phyloP scores from a whole-genome alignment of 2,329 filamentous ascomycete species.

The Fusarium guadeloupense region DNA sequence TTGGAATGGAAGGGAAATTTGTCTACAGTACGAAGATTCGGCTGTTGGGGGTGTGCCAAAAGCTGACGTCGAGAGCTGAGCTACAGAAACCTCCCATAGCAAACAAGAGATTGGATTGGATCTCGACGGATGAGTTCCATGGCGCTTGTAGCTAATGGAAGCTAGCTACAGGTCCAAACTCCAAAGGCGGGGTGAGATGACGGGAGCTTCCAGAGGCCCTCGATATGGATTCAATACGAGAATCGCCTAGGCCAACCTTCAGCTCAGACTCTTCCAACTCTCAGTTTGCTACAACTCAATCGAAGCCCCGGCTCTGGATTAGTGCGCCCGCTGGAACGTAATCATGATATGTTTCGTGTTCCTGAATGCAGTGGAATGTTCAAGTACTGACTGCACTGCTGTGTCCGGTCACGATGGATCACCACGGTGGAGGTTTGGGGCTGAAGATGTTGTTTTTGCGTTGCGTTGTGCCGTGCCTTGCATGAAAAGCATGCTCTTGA shows the following conservation, averaged over 20 bases:
- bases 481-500: neutral
- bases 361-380: slow-evolving; percentile 17
- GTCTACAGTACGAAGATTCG: neutral
- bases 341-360: neutral
- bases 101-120: no score
- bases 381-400: neutral
- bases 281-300: neutral
- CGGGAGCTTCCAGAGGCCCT: slow-evolving; percentile 9
- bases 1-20: slow-evolving; percentile 28
- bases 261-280: neutral
- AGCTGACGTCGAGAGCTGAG: slow-evolving; percentile 1
- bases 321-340: slow-evolving; percentile 21
- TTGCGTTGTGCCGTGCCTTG: neutral
- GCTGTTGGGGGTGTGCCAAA: slow-evolving; percentile 7
- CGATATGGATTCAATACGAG: slow-evolving; percentile 10
- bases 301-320: slow-evolving; percentile 15
- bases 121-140: neutral
- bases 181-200: neutral
- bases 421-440: neutral
- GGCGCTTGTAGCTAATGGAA: neutral
- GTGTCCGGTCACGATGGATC: neutral
- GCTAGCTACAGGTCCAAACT: neutral
- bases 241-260: slow-evolving; percentile 20
- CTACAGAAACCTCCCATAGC: neutral
- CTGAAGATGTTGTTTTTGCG: neutral